A percentile compares a stretch with the other conserved stretches of the same genome.
These are phyloP conservation scores for Lactarius sp. DNA, from an alignment of 768 basidiomycete genomes.

Conservation along the genomic window DNA sequence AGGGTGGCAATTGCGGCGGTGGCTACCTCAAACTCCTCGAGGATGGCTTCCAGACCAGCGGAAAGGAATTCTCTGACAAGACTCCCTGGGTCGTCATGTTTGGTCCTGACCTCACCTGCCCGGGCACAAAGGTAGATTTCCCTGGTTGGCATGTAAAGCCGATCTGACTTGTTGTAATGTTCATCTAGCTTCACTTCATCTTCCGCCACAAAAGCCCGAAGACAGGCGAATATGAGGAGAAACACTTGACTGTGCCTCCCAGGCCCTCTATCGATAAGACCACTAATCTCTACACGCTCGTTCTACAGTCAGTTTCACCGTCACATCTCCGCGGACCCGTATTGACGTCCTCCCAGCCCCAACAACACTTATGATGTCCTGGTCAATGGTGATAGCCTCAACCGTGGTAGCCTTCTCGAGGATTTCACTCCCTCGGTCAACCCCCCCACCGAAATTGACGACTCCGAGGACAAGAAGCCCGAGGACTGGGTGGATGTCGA, in stretches of 20 bases:
- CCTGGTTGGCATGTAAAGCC: neutral
- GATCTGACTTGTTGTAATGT: neutral
- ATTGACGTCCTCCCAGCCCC: conserved; percentile 45
- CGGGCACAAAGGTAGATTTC: conserved; percentile 71
- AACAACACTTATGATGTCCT: conserved; percentile 91
- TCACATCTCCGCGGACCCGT: neutral
- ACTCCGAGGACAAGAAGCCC: conserved; percentile 88
- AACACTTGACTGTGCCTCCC: conserved; percentile 82
- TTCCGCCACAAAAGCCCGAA: conserved; percentile 96
- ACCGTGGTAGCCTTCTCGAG: conserved; percentile 80
- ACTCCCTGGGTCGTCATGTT: conserved; percentile 98
- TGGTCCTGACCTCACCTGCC: conserved; percentile 92
- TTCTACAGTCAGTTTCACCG: conserved; percentile 65
- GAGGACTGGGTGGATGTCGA: conserved; percentile 88
- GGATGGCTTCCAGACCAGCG: conserved; percentile 89
- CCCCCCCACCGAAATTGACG: conserved; percentile 89
- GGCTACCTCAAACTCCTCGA: conserved; percentile 96
- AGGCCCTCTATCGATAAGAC: conserved; percentile 83
- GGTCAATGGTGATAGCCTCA: conserved; percentile 81
- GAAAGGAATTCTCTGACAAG: conserved; percentile 90
- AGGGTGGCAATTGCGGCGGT: conserved; percentile 98
- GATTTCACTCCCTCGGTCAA: conserved; percentile 94
- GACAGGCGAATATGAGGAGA: conserved; percentile 93
- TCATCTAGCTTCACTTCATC: conserved; percentile 87
- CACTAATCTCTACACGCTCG: conserved; percentile 91